phyloP scores from a whole-genome alignment of 345 rosid species.

The Gossypium raimondii region DNA sequence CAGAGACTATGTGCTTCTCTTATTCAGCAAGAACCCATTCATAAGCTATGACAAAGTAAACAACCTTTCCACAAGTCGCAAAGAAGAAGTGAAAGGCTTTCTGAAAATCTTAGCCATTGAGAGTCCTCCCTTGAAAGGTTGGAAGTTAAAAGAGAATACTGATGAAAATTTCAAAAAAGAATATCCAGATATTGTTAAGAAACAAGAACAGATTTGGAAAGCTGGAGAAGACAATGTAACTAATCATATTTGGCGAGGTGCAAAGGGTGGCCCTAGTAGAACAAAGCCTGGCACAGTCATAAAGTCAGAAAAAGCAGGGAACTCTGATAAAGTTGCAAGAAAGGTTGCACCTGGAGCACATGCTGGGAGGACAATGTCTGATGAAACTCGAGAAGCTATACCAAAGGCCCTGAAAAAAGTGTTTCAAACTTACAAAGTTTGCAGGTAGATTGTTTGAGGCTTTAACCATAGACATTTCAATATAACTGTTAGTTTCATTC shows the following conservation, averaged over 20 bases:
- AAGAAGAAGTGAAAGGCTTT: constrained; percentile 29
- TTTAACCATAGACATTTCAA: neutral
- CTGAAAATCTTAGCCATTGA: constrained; percentile 43
- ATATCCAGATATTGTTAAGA: constrained; percentile 39
- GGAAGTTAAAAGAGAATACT: constrained; percentile 49
- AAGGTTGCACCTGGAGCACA: constrained; percentile 28
- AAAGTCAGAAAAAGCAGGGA: constrained; percentile 33
- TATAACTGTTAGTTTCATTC: neutral
- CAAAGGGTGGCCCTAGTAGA: constrained; percentile 30
- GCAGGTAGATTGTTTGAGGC: constrained; percentile 50
- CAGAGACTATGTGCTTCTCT: constrained; percentile 17
- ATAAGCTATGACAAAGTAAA: constrained; percentile 27
- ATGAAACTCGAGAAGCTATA: constrained; percentile 61
- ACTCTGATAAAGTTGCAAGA: constrained; percentile 36
- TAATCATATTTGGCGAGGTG: constrained; percentile 15
- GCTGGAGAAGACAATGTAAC: constrained; percentile 23
- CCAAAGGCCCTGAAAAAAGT: constrained; percentile 66
- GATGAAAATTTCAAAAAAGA: constrained; percentile 43
- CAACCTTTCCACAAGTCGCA: constrained; percentile 17
- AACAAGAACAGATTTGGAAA: constrained; percentile 36
- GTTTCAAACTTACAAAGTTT: constrained; percentile 73
- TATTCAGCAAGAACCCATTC: constrained; percentile 32
- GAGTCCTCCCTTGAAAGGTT: constrained; percentile 42
- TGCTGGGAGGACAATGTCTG: constrained; percentile 41
- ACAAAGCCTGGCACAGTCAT: constrained; percentile 24